Base-by-base conservation (phyloP, 2,329 filamentous ascomycete species). In the Xylaria sp. region DNA sequence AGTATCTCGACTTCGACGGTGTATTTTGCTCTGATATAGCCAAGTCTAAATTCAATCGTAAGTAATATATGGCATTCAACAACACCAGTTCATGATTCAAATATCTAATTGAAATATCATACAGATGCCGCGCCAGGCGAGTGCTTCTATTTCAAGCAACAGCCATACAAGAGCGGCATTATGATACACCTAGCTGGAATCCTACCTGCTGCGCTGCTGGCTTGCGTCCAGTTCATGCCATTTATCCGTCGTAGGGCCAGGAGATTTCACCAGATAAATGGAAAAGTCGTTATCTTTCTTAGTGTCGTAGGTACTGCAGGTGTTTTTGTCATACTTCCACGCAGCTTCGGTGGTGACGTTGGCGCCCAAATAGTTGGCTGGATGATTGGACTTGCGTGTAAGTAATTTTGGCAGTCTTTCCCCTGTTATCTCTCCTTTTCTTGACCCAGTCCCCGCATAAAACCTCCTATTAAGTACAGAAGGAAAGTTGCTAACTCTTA, bases 261-360 rank as follows among this genome's bases (percentile, higher is more conserved):
- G 1, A 67, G 85, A 1, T 74, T 89, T 39, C 89, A 91, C 72
- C 84, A 87, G 0, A 80, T 90, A 59, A 87, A 84, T 57, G 89
- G 89, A 1, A 89, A 89, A 65, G 39, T 84, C 4, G 74, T 88
- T 58, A 68, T 87, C 0, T 61, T 85, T 0, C 77, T 90, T 0
- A 79, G 84, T 4, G 31, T 84, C 0, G 61, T 84, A 3, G 78
- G 79, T 13, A 82, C 83, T 2, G 78, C 79, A 0, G 85, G 85
- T 0, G 85, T 83, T 0, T 69, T 89, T 0, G 85, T 90, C 79
- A 84, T 89, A 20, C 76, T 79, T 0, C 79, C 81, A 0, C 78
- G 79, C 38, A 76, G 83, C 0, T 85, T 89, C 70, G 87, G 88
- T 1, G 88, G 89, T 1, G 80, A 79, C 0, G 42, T 87, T 0